Base-by-base conservation (phyloP, 2,329 filamentous ascomycete genomes). In the Colletotrichum shisoi region DNA sequence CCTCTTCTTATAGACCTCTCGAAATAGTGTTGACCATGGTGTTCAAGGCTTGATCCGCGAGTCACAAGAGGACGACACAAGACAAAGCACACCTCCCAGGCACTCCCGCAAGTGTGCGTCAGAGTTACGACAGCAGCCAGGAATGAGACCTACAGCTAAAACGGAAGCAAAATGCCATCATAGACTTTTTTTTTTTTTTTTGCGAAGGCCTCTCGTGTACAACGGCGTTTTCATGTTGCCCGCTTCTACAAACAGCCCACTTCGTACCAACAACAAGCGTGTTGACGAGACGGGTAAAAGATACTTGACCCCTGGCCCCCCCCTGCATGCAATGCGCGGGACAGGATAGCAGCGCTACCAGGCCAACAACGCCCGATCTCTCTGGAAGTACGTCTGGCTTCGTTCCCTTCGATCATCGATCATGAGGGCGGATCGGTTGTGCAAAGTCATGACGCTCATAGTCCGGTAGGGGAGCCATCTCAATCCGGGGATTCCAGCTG, bases 381-480 rank as follows among this genome's bases (percentile, higher is more conserved):
- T 34, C 31, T 24, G 54, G 37, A 57, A 3, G 37, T 7, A 21
- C 13, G 48, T 24, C 13, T 53, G 21, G 8, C 2, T 17, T 34
- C 19, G 3, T 13, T 48, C 34, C 34, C 12, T 37, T 19, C 37
- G 67, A 67, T 69, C 48, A 60, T 59, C 34, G 40, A 52, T 40
- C 37, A 13, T 13, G 21, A 40, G 1, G 31, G 40, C 17, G 40
- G 57, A 65, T 68, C 44, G 12, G 17, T n/a, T 52, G 37, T 27
- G 21, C 21, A 37, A 49, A 63, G 67, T 69, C 67, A 69, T 69
- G 67, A 69, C 67, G 67, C 67, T 45, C 48, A 3, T 15, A 17
- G 37, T 44, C 5, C 15, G 45, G n/a, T 5, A 31, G 31, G 44
- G 40, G 4, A 52, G 17, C 37, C 56, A 57, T 52, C 19, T n/a